Base-by-base conservation (phyloP, 208 protist genomes). In the Leishmania arabica region DNA sequence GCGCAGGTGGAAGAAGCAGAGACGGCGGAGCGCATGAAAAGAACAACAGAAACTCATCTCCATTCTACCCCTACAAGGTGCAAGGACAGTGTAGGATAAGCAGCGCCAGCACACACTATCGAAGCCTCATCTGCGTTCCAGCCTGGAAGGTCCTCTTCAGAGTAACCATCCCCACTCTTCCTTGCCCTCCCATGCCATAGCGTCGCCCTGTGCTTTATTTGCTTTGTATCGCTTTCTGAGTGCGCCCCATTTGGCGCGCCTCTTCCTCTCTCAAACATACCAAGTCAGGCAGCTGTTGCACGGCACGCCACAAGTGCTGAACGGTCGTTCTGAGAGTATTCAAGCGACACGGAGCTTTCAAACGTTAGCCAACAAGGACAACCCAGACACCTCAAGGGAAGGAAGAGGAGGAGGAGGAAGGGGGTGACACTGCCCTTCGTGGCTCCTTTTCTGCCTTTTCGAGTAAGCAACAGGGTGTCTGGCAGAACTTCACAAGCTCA, bases 401-500 rank as follows among this genome's bases (percentile, higher is more conserved):
- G 19, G 64, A 21, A 34, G 34, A 40, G 64, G 64, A 21, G 51
- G 42, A 45, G 42, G 5, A 45, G 6, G 40, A 40, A 3, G 40
- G 3, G 45, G 3, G 45, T 1, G 45, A 24, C 40, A n/a, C 69
- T 51, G 42, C 69, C n/a, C 45, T 53, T 34, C 37, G 47, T 53
- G 11, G 21, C 8, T 6, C 19, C 69, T 27, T 15, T 31, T 53
- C 27, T 19, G 24, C 69, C 69, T 73, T 27, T 37, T 45, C 27
- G 69, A 73, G 13, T 73, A 51, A 37, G 27, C 42, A 73, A 51
- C 42, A 34, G 24, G 2, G 9, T 34, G 69, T 53, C 69, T n/a
- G 19, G 69, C 31, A 24, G 40, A 40, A 54, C 21, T 31, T n/a
- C 21, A 62, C 60, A n/a, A 79, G 27, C 75, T 79, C 76, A 79